Conservation (phyloP, 2,329 filamentous ascomycete species). For the Falciphora oryzae region DNA sequence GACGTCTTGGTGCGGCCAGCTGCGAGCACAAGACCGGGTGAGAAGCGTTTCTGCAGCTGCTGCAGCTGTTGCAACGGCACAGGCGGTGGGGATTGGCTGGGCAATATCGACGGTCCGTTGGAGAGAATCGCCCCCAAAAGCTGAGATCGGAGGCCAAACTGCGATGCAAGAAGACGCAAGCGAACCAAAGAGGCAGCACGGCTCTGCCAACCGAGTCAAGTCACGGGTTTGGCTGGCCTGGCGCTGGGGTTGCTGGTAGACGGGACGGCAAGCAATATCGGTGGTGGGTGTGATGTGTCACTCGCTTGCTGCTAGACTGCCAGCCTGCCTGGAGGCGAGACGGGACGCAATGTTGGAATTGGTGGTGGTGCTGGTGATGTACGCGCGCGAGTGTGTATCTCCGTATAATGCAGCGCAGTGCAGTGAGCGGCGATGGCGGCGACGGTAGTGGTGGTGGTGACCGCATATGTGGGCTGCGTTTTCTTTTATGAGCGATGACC, state of each 20-base stretch:
- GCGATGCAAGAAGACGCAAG: not conserved
- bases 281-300: not conserved
- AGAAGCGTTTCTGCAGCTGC: not conserved
- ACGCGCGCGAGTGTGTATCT: not conserved
- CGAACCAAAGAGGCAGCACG: not conserved
- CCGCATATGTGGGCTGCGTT: conserved; percentile 8
- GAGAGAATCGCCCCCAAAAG: not conserved
- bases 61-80: not conserved
- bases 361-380: not conserved
- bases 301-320: not conserved
- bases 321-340: not conserved
- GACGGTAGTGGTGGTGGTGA: not conserved
- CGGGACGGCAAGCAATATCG: not conserved
- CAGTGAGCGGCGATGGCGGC: not conserved
- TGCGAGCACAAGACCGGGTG: not conserved
- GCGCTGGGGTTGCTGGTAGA: not conserved
- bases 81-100: not conserved
- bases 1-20: not conserved
- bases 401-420: not conserved
- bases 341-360: not conserved
- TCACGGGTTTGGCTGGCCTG: not conserved
- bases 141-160: not conserved
- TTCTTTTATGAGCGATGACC: conserved; percentile 16
- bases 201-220: not conserved
- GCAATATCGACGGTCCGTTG: not conserved